Evolutionary conservation across 495 filamentous ascomycete species (phyloP).

Genomic region (Letharia lupina): DNA sequence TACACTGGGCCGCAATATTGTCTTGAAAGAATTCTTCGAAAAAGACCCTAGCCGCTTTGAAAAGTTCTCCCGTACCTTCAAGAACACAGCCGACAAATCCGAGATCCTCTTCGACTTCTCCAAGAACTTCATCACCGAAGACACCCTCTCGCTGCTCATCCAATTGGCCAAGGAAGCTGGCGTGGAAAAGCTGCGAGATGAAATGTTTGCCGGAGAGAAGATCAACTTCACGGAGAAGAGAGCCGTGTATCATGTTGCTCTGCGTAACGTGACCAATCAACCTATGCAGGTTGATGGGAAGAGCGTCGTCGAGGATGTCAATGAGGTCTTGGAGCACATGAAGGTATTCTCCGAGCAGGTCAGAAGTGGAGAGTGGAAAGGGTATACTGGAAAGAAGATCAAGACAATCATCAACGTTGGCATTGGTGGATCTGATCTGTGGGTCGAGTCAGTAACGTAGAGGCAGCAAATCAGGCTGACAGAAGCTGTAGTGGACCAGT

Average conservation of each 20-base stretch:
- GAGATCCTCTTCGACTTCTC: conserved; percentile 97
- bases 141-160: conserved; percentile 78
- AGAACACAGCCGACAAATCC: conserved; percentile 63
- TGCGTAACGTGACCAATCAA: conserved; percentile 79
- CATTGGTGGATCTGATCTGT: conserved; percentile 97
- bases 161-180: conserved; percentile 85
- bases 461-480: conserved; percentile 30
- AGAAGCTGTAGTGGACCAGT: conserved; percentile 66
- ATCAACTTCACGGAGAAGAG: conserved; percentile 99
- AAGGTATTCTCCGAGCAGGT: conserved; percentile 95
- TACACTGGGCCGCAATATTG: conserved; percentile 73
- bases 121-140: conserved; percentile 95
- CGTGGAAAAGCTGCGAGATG: conserved; percentile 87
- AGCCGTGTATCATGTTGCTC: conserved; percentile 89
- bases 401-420: conserved; percentile 95
- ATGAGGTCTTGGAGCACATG: conserved; percentile 89
- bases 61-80: conserved; percentile 80
- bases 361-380: conserved; percentile 93
- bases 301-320: conserved; percentile 92
- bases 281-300: conserved; percentile 89
- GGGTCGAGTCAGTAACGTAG: conserved; percentile 33
- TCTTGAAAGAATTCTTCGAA: conserved; percentile 86
- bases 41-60: conserved; percentile 82
- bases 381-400: conserved; percentile 95
- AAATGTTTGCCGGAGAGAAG: conserved; percentile 93